Base-by-base conservation (phyloP, 345 rosid species). In the Boechera stricta region DNA sequence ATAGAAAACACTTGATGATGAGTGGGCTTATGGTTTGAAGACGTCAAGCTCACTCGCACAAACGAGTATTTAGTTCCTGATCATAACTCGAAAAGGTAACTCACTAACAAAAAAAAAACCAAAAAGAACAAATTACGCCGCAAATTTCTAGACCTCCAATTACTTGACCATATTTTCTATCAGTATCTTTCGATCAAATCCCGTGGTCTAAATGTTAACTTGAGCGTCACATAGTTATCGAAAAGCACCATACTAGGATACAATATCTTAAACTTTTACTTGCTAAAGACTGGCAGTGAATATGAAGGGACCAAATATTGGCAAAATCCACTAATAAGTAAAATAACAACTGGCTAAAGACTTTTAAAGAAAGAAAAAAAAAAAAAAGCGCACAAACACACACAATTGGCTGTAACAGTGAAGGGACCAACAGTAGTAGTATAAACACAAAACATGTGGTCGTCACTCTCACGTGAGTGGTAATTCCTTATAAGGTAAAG, bases 401-500 rank as follows among this genome's bases (percentile, higher is more conserved):
- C 2, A 53, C 7, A 29, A 4, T 10, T 58, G 21, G 42, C 4
- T 49, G 13, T 41, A 16, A 49, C 8, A 36, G 9, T 5, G 8
- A 60, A 18, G 5, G 4, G 47, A 36, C 64, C 64, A 60, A 36
- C 16, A 60, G n/a, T 0, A 60, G 31, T 8, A 58, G n/a, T 5
- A 35, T 35, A 36, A 10, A 35, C 36, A 18, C 9, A 60, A 24
- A 62, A 28, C 12, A 28, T 62, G 61, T 26, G 77, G 54, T 51
- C 69, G 64, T 13, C 21, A 47, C 5, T 49, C 54, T 28, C 76
- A 62, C 69, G 52, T 72, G 69, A 62, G 39, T 6, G 3, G 4
- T 18, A 48, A 42, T 31, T 31, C 55, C 29, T 38, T 0, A 71
- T 0, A 3, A 3, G 5, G 67, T 16, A 6, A 52, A 11, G 15